A percentile compares a stretch with the other conserved stretches of the same genome.
Conservation (phyloP, 176 grass and related monocot genomes). For the Paspalum notatum region DNA sequence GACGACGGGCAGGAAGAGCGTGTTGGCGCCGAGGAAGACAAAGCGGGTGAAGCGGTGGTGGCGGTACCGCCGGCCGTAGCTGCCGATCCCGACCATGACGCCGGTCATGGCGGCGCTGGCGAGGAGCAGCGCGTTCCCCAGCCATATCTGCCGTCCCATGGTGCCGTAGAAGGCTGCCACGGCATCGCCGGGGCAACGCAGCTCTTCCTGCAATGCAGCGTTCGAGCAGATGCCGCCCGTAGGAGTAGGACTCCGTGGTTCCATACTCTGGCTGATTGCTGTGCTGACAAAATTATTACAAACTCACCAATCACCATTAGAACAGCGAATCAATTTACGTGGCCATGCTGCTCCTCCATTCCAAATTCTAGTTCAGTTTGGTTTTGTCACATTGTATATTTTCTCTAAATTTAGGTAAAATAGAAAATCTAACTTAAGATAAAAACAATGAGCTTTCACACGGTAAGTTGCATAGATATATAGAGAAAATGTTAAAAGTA, state of each 20-base stretch:
- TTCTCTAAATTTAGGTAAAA: no score
- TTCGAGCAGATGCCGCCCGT: not conserved
- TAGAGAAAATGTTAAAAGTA: no score
- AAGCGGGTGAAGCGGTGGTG: not conserved
- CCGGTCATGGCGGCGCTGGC: not conserved
- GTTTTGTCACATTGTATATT: no score
- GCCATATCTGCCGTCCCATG: not conserved
- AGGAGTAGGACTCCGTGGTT: not conserved
- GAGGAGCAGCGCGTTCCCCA: not conserved
- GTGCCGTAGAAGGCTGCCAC: not conserved
- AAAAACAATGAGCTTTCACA: no score
- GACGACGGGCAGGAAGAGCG: conserved; percentile 32
- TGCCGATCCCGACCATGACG: not conserved
- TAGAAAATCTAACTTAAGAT: no score
- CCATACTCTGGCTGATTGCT: not conserved
- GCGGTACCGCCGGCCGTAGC: not conserved
- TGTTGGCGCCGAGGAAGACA: conserved; percentile 9
- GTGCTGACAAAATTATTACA: not conserved
- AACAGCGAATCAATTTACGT: not conserved
- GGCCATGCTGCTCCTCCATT: no score
- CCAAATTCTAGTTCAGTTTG: no score
- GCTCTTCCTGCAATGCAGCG: not conserved
- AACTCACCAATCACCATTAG: not conserved
- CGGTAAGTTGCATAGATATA: no score
- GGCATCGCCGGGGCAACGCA: not conserved